Conservation (phyloP, 2,329 filamentous ascomycete species). For the Ascochyta viciae-villosae region DNA sequence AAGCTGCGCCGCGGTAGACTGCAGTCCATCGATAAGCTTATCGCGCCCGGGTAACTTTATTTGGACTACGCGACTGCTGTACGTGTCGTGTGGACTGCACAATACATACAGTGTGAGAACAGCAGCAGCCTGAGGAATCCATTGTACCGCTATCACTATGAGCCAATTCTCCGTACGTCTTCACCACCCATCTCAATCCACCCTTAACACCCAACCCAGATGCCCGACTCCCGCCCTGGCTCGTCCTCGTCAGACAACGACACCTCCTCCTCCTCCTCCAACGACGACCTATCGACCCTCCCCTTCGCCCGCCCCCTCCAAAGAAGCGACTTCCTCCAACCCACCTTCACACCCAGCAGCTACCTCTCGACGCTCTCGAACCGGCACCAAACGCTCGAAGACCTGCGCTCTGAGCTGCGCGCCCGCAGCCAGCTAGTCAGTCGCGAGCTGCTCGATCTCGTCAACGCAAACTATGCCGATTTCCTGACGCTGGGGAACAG, state of each 20-base stretch:
- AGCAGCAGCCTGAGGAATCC: too few species aligned
- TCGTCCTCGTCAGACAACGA: slow-evolving; percentile 46
- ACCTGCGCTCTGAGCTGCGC: slow-evolving; percentile 85
- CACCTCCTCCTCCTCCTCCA: slow-evolving; percentile 27
- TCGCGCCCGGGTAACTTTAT: slow-evolving; percentile 5
- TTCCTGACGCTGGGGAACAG: slow-evolving; percentile 85
- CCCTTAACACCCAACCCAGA: slow-evolving; percentile 11
- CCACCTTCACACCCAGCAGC: slow-evolving; percentile 75
- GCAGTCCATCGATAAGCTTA: slow-evolving; percentile 3
- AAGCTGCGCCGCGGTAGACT: slow-evolving; percentile 1
- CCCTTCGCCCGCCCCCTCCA: slow-evolving; percentile 89
- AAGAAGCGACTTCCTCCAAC: slow-evolving; percentile 79
- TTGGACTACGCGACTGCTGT: slow-evolving; percentile 5
- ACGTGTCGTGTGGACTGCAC: neutral
- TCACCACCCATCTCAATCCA: neutral
- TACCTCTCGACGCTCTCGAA: slow-evolving; percentile 86
- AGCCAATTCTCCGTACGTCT: slow-evolving; percentile 57
- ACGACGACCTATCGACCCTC: slow-evolving; percentile 70
- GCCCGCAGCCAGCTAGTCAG: slow-evolving; percentile 80
- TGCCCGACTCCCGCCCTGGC: slow-evolving; percentile 22
- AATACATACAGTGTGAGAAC: neutral
- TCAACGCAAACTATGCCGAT: slow-evolving; percentile 93
- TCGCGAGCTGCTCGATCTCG: slow-evolving; percentile 88
- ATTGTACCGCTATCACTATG: slow-evolving; percentile 45
- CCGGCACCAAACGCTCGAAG: slow-evolving; percentile 94